Conservation (phyloP, 2,329 filamentous ascomycete genomes). For the Cyphellophora attinorum region DNA sequence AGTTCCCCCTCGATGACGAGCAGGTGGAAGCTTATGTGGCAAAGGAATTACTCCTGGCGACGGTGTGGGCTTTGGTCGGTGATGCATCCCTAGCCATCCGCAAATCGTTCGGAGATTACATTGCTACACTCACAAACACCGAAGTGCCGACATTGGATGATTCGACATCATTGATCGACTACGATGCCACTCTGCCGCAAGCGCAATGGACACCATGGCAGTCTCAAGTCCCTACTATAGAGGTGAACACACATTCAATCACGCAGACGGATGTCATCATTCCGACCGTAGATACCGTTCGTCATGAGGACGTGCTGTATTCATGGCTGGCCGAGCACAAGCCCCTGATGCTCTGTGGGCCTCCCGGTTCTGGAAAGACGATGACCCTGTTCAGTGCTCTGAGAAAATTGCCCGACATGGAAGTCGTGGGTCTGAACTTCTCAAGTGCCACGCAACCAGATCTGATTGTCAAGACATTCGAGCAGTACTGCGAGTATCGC, state of each 20-base stretch:
- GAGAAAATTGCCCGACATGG: constrained; percentile 95
- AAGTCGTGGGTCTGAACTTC: constrained; percentile 97
- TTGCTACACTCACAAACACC: constrained; percentile 74
- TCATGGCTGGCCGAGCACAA: constrained; percentile 99
- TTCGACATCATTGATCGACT: constrained; percentile 84
- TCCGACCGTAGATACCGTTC: constrained; percentile 90
- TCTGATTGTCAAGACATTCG: constrained; percentile 95
- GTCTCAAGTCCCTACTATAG: constrained; percentile 83
- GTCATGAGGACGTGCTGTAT: constrained; percentile 97
- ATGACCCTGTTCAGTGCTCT: constrained; percentile 99
- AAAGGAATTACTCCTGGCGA: constrained; percentile 85
- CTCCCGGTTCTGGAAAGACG: constrained; percentile 96
- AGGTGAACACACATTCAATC: constrained; percentile 96
- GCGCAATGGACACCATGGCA: constrained; percentile 92
- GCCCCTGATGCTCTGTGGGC: constrained; percentile 88
- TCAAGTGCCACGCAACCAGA: constrained; percentile 97
- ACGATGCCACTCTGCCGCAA: constrained; percentile 76
- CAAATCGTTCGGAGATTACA: constrained; percentile 77
- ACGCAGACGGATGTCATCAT: constrained; percentile 98
- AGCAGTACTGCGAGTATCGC: constrained; percentile 99
- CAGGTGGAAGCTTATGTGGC: constrained; percentile 82
- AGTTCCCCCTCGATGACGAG: constrained; percentile 85
- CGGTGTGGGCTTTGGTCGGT: constrained; percentile 93
- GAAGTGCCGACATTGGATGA: constrained; percentile 74
- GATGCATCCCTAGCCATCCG: constrained; percentile 85